Conservation (phyloP, 2,329 filamentous ascomycete genomes). For the Cyanodermella asteris region DNA sequence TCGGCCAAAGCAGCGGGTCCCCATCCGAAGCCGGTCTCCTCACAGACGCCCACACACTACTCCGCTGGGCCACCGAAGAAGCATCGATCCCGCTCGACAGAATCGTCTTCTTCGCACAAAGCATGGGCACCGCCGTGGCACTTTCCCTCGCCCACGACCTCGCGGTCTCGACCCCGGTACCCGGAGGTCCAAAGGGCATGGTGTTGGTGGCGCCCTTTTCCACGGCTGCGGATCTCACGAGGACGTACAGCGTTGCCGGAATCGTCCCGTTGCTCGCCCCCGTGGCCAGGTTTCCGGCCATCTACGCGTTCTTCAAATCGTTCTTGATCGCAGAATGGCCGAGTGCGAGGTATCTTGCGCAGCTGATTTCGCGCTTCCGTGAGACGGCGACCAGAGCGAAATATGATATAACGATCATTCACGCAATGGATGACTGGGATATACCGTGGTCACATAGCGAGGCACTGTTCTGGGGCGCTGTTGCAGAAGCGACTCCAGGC, state of each 20-base stretch:
- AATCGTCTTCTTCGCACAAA: slow-evolving; percentile 38
- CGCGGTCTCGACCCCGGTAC: slow-evolving; percentile 18
- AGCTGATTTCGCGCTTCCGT: slow-evolving; percentile 2
- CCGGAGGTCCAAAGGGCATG: slow-evolving; percentile 29
- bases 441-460: slow-evolving; percentile 22
- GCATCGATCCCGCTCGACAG: slow-evolving; percentile 30
- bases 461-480: slow-evolving; percentile 31
- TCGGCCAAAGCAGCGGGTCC: slow-evolving; percentile 29
- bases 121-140: slow-evolving; percentile 33
- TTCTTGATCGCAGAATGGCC: slow-evolving; percentile 30
- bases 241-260: slow-evolving; percentile 35
- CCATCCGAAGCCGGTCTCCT: slow-evolving; percentile 35
- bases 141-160: slow-evolving; percentile 23
- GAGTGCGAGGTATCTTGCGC: slow-evolving; percentile 16
- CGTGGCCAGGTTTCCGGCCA: slow-evolving; percentile 23
- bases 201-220: slow-evolving; percentile 36
- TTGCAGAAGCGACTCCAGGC: slow-evolving; percentile 23
- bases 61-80: slow-evolving; percentile 30
- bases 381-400: slow-evolving; percentile 6
- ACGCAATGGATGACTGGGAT: slow-evolving; percentile 16
- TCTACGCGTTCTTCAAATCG: slow-evolving; percentile 24
- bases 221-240: slow-evolving; percentile 29
- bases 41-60: slow-evolving; percentile 29
- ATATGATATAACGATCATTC: slow-evolving; percentile 15
- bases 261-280: slow-evolving; percentile 32